Base-by-base conservation (phyloP, 352 stramenopile genomes). In the Blastocystis sp. region DNA sequence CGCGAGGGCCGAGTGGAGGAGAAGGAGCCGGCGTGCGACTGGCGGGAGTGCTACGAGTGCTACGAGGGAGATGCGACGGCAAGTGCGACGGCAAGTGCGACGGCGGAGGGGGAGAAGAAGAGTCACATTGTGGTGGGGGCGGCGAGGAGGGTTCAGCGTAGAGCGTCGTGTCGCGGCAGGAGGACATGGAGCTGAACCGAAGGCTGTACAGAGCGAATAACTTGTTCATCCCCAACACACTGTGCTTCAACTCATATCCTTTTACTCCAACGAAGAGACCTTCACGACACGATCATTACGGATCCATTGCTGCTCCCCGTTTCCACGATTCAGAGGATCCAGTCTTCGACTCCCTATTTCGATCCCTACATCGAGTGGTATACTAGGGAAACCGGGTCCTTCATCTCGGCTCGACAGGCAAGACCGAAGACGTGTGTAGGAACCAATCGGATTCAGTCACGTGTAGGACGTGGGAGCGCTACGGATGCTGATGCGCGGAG, bases 121-220 rank as follows among this genome's bases (percentile, higher is more conserved):
- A 21, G 71, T 41, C 34, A 28, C 9, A 64, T 81, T 81, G 71
- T 81, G 43, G 11, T 34, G n/a, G 11, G 5, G 1, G 59, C 14
- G 45, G 53, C 17, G 17, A 11, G n/a, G 28, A 53, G 14, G 34
- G 19, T 65, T 41, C 23, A 19, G 43, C 2, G 2, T 81, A 81
- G 71, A 81, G 71, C 66, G 40, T 81, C 19, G 71, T 81, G 53
- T 81, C 71, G 23, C 28, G 71, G 66, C 19, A 52, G 41, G 38
- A 48, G n/a, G 45, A 64, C 5, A 23, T 14, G 28, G 40, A 81
- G 28, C 3, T 81, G 10, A 81, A 81, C 43, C 9, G 48, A 38
- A 41, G 2, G 1, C 19, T 81, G 14, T 81, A 65, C 28, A 17
- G 52, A 2, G 38, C 11, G 5, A 81, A 81, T 21, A 48, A 19